Conservation (phyloP, 129 eudicot species). For the Flaveria bidentis region DNA sequence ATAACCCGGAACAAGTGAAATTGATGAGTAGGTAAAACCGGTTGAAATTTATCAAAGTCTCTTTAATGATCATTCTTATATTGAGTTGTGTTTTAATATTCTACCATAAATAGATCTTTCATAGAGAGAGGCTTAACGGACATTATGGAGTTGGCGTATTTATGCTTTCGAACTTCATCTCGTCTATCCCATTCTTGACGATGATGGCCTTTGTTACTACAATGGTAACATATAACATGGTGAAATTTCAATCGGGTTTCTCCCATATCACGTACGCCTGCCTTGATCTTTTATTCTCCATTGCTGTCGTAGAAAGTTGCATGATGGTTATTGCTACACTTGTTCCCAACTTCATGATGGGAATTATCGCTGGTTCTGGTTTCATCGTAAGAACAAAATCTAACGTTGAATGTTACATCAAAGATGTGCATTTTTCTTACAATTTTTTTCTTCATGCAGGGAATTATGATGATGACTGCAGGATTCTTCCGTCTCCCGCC, state of each 20-base stretch:
- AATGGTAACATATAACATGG: constrained; percentile 61
- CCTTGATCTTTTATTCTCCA: constrained; percentile 52
- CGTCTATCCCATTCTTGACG: constrained; percentile 71
- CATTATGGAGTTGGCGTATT: constrained; percentile 81
- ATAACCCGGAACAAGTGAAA: too few relatives aligned
- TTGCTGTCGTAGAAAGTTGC: constrained; percentile 69
- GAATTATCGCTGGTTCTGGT: constrained; percentile 71
- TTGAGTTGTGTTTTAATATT: too few relatives aligned
- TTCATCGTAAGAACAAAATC: constrained; percentile 48
- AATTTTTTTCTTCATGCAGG: constrained; percentile 45
- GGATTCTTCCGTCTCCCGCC: constrained; percentile 70
- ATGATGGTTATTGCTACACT: constrained; percentile 83
- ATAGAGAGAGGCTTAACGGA: constrained; percentile 61
- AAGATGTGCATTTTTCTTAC: neutral
- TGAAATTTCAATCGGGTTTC: constrained; percentile 58
- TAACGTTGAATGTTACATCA: neutral
- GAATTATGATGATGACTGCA: constrained; percentile 85
- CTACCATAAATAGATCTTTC: constrained; percentile 45
- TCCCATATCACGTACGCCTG: constrained; percentile 43
- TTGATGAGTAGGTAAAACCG: too few relatives aligned
- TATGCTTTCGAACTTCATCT: constrained; percentile 62
- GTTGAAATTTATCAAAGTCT: too few relatives aligned
- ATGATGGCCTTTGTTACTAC: constrained; percentile 49
- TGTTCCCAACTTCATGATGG: constrained; percentile 82
- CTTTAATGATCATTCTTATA: too few relatives aligned